Evolutionary conservation across 2,329 filamentous ascomycete genomes (phyloP).

Genomic region (Pseudocercospora macadamiae): DNA sequence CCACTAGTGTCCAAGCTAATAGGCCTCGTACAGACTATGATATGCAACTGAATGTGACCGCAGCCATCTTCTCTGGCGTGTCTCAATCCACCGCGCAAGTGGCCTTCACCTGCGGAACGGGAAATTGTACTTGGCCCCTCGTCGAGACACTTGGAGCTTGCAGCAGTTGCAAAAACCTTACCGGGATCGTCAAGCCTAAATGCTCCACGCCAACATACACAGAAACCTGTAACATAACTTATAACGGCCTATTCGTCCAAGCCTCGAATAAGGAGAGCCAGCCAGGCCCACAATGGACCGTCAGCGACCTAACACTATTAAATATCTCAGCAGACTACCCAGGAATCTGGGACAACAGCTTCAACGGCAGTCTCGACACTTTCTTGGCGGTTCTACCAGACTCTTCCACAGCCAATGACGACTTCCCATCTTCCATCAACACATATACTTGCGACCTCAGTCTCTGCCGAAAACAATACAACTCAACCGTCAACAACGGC

Average conservation of each 20-base stretch:
- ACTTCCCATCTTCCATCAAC: background rate
- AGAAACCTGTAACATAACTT: background rate
- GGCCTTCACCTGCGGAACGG: background rate
- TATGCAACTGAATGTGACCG: background rate
- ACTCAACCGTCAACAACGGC: background rate
- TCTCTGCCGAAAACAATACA: background rate
- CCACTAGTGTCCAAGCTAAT: background rate
- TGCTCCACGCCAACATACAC: background rate
- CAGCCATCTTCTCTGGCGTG: background rate
- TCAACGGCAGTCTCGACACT: background rate
- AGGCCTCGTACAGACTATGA: background rate
- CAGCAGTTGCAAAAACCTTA: background rate
- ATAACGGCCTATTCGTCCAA: background rate
- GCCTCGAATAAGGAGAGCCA: background rate
- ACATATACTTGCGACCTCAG: background rate
- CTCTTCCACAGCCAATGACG: background rate
- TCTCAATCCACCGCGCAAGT: background rate
- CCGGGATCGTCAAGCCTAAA: background rate
- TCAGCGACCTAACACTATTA: background rate
- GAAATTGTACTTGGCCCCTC: background rate
- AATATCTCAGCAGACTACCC: background rate
- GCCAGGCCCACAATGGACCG: background rate
- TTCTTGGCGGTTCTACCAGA: background rate
- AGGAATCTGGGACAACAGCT: background rate
- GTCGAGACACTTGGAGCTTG: background rate